These are phyloP conservation scores for Backusella morwellensis DNA, from an alignment of 192 early-diverging fungal genomes.

Conservation along the genomic window DNA sequence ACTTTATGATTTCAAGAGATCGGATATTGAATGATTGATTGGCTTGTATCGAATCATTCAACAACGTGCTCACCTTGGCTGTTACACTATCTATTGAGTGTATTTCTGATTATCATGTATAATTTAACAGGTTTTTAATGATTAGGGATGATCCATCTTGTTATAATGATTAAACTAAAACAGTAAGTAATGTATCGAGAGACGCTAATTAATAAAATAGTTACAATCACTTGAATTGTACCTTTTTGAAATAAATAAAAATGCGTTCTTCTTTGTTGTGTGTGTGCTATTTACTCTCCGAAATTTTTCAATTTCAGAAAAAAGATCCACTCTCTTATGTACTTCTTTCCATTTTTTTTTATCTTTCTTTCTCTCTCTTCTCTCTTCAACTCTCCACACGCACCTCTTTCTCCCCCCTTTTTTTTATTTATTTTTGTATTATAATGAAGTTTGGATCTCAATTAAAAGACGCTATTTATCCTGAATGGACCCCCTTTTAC, in stretches of 20 bases:
- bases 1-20: not conserved
- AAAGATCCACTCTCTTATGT: not conserved
- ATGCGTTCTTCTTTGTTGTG: not conserved
- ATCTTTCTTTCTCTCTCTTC: not conserved
- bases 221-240: not conserved
- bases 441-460: conserved; percentile 90
- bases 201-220: not conserved
- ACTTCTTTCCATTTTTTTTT: not conserved
- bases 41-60: conserved; percentile 9
- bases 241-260: not conserved
- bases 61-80: not conserved
- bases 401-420: not conserved
- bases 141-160: not conserved
- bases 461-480: conserved; percentile 65
- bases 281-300: not conserved
- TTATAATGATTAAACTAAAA: not conserved
- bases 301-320: not conserved
- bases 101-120: not conserved
- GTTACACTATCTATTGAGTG: not conserved
- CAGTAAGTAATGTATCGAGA: not conserved
- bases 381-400: too few species aligned
- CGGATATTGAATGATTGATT: conserved; percentile 8
- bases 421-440: not conserved
- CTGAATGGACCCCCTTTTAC: conserved; percentile 80
- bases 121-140: not conserved